Base-by-base conservation (phyloP, 164 flowering plant genomes). In the Sextonia rubra region DNA sequence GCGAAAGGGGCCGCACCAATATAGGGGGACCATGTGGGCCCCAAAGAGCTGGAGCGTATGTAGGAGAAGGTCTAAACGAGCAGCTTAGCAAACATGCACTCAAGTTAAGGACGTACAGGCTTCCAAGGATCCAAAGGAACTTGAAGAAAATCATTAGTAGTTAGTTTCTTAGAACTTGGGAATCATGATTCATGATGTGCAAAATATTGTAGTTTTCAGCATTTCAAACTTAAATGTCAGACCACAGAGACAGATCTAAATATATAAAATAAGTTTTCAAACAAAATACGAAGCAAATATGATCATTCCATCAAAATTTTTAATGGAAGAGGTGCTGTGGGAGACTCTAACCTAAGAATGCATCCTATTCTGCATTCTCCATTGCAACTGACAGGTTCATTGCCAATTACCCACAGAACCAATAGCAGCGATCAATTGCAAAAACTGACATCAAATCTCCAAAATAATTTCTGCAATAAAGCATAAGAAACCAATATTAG, bases 291-390 rank as follows among this genome's bases (percentile, higher is more conserved):
- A 15, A 64, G n/a, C 37, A 27, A 61, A 58, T 20, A 23, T 61
- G 15, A 64, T 26, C 20, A 64, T 64, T 64, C 67, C 27, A 64
- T 64, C 37, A 64, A 61, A 61, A 64, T 27, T 12, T 26, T 64
- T 25, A 64, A 64, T 24, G 30, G 27, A 27, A 64, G n/a, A 37
- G 22, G 22, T 27, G 24, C 30, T n/a, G 26, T 23, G 65, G 65
- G n/a, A 64, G 44, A 64, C 30, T 18, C 37, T 32, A 64, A 30
- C 18, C 44, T 64, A 17, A 25, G 22, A 64, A 64, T 17, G n/a
- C 44, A 61, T 27, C 3, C 4, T 32, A 29, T 27, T 29, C 30
- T 62, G 65, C 30, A 7, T 17, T 3, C 67, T 64, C 47, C 67
- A 3, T 23, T 12, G 26, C 27, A 3, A 4, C 26, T 9, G 17